Evolutionary conservation across 106 monocot genomes (phyloP).

Genomic region (Dendrobium huoshanense): DNA sequence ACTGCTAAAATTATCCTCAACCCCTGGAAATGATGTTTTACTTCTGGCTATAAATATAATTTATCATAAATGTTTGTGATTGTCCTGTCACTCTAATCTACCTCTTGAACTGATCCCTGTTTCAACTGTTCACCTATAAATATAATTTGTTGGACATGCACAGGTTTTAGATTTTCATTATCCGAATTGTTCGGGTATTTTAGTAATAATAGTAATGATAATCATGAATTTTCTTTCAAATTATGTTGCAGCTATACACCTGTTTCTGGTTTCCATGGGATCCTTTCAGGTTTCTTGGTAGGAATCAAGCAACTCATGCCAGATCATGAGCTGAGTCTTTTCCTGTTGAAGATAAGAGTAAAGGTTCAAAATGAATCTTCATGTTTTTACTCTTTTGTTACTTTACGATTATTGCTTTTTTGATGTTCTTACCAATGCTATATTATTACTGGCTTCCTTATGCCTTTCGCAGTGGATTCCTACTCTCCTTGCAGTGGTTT

Average conservation of each 20-base stretch:
- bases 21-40: not conserved
- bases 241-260: conserved; percentile 59
- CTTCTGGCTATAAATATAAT: not conserved
- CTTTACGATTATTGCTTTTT: not conserved
- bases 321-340: conserved; percentile 65
- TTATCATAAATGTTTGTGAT: too few species aligned
- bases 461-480: conserved; percentile 64
- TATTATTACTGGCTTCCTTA: conserved; percentile 4
- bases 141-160: not conserved
- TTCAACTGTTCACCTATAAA: not conserved
- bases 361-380: conserved; percentile 36
- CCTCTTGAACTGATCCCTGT: not conserved
- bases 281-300: conserved; percentile 81
- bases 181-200: not conserved
- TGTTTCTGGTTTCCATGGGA: conserved; percentile 83
- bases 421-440: not conserved
- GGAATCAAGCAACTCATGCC: conserved; percentile 92
- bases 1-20: not conserved
- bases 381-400: not conserved
- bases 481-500: conserved; percentile 49
- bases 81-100: too few species aligned
- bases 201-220: not conserved
- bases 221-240: not conserved
- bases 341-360: conserved; percentile 59
- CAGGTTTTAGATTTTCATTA: conserved; percentile 1